These are phyloP conservation scores for Collybia sordida DNA, from an alignment of 768 basidiomycete species.

Conservation along the genomic window DNA sequence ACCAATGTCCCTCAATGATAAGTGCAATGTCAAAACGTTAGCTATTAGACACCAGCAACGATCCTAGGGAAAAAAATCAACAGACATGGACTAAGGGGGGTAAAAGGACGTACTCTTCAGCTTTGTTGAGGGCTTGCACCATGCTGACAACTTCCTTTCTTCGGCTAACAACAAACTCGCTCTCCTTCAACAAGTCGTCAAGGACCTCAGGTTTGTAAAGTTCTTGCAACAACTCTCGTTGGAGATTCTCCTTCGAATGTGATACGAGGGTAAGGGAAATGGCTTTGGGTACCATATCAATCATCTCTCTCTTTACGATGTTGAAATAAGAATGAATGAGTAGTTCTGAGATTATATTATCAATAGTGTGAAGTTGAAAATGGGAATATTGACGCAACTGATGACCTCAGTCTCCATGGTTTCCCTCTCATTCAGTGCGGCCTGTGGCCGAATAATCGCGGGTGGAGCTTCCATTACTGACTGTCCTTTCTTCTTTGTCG, in stretches of 20 bases:
- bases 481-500: conserved; percentile 58
- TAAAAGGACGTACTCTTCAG: conserved; percentile 75
- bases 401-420: conserved; percentile 99
- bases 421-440: conserved; percentile 90
- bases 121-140: conserved; percentile 94
- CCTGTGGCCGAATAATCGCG: conserved; percentile 83
- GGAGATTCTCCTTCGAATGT: conserved; percentile 91
- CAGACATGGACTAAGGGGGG: conserved; percentile 4
- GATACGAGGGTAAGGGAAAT: conserved; percentile 90
- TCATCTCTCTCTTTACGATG: conserved; percentile 99
- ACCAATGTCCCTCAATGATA: conserved; percentile 7
- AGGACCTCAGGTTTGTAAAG: conserved; percentile 97
- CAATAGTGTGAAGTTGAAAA: background rate
- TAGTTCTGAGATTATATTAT: conserved; percentile 58
- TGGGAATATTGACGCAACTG: conserved; percentile 59
- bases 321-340: conserved; percentile 97
- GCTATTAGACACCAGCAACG: conserved; percentile 55
- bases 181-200: conserved; percentile 93
- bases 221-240: conserved; percentile 91
- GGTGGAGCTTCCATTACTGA: conserved; percentile 71
- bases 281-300: conserved; percentile 98
- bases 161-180: conserved; percentile 83
- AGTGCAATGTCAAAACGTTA: background rate
- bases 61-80: conserved; percentile 37
- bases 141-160: conserved; percentile 94